Percentiles rank a stretch among this genome's conserved stretches.
phyloP scores from a whole-genome alignment of 202 grass and related monocot species.

The Setaria viridis region DNA sequence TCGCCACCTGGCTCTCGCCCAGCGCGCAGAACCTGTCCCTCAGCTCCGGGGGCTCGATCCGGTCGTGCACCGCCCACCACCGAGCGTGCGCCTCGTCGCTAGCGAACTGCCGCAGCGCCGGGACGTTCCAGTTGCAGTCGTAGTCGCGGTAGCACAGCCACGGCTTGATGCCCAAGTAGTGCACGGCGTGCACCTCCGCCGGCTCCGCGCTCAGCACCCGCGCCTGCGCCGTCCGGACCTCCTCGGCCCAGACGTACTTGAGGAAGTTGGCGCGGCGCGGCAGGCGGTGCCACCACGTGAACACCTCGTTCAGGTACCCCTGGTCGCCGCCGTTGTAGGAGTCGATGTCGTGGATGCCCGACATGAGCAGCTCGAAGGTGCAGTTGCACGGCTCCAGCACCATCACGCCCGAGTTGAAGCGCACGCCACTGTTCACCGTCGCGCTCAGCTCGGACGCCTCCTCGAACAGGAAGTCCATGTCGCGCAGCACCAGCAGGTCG shows the following conservation, averaged over 20 bases:
- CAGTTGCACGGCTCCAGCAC: conserved; percentile 82
- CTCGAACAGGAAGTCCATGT: conserved; percentile 74
- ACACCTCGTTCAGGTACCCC: conserved; percentile 90
- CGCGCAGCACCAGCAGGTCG: conserved; percentile 73
- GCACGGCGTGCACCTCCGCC: conserved; percentile 58
- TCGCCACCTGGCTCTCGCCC: conserved; percentile 26
- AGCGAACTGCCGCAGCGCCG: conserved; percentile 55
- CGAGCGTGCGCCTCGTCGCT: conserved; percentile 71
- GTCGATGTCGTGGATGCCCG: conserved; percentile 56
- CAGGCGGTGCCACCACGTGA: conserved; percentile 87
- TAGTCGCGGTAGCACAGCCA: conserved; percentile 87
- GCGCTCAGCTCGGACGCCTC: conserved; percentile 67
- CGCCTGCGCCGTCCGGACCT: conserved; percentile 42
- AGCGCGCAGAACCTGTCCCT: conserved; percentile 51
- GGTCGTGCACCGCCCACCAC: conserved; percentile 82
- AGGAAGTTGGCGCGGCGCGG: conserved; percentile 67
- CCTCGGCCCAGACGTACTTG: conserved; percentile 66
- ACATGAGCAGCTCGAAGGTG: conserved; percentile 83
- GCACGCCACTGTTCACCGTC: conserved; percentile 61
- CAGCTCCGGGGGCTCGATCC: conserved; percentile 50
- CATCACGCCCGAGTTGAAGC: conserved; percentile 94
- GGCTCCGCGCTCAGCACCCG: conserved; percentile 34
- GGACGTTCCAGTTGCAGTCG: conserved; percentile 87
- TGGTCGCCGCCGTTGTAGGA: conserved; percentile 94
- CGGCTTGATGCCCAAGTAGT: conserved; percentile 87